phyloP scores from a whole-genome alignment of 139 green algal genomes.

The Chlamydomonas sphaeroides region DNA sequence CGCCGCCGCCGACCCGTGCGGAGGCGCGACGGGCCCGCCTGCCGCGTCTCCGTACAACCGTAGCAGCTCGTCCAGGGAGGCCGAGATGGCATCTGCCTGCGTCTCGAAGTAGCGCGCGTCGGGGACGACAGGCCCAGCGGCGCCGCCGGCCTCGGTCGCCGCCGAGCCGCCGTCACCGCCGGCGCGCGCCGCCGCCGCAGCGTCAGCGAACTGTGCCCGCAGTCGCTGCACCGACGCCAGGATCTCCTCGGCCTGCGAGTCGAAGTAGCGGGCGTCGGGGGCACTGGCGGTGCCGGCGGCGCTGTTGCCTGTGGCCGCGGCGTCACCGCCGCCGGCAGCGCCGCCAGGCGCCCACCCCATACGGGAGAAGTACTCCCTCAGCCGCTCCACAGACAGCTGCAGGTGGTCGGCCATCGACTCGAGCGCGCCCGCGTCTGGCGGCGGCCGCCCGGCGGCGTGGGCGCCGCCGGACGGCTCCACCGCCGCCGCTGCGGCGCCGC shows the following conservation, averaged over 20 bases:
- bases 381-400: conserved; percentile 22
- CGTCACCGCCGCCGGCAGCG: too few relatives aligned
- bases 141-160: neutral
- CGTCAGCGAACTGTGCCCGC: conserved; percentile 13
- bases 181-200: neutral
- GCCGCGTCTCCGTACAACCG: conserved; percentile 31
- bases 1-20: neutral
- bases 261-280: conserved; percentile 18
- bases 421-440: too few relatives aligned
- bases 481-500: too few relatives aligned
- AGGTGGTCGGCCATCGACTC: too few relatives aligned
- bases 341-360: neutral
- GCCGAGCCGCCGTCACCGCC: neutral
- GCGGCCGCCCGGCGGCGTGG: too few relatives aligned
- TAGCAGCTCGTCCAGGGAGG: conserved; percentile 30
- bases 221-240: conserved; percentile 9
- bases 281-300: too few relatives aligned
- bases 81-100: neutral
- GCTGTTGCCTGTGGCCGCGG: too few relatives aligned
- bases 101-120: conserved; percentile 44
- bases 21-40: too few relatives aligned
- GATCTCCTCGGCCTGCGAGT: conserved; percentile 28
- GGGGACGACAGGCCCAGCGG: conserved; percentile 2
- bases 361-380: conserved; percentile 1
- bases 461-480: neutral